phyloP scores from a whole-genome alignment of 257 asterid species.

The Gentiana straminea region DNA sequence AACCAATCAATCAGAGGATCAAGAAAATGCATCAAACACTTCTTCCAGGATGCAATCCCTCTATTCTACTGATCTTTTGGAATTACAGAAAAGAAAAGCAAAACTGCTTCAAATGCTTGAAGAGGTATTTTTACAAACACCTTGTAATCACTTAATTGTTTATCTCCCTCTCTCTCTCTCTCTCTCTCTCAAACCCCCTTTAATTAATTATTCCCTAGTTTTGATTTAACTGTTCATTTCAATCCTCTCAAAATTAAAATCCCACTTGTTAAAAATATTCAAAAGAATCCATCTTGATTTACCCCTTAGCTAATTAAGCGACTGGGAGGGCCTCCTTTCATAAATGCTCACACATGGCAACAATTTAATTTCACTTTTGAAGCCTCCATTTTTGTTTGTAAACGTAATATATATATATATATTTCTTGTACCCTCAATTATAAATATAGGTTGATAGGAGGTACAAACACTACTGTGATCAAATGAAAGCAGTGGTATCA shows the following conservation, averaged over 20 bases:
- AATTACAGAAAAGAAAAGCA: conserved; percentile 58
- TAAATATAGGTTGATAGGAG: conserved; percentile 61
- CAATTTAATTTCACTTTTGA: conserved; percentile 18
- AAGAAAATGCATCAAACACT: conserved; percentile 14
- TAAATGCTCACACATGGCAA: conserved; percentile 41
- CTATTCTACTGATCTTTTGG: conserved; percentile 53
- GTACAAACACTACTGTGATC: conserved; percentile 76
- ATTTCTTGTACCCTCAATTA: neutral
- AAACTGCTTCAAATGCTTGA: conserved; percentile 74
- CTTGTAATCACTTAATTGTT: too few species aligned
- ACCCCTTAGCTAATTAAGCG: conserved; percentile 18
- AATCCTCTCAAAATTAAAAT: too few species aligned
- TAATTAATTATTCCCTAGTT: too few species aligned
- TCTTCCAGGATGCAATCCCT: conserved; percentile 35
- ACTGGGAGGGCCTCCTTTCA: conserved; percentile 17
- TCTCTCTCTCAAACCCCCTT: too few species aligned
- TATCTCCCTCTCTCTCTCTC: too few species aligned
- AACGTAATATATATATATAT: too few species aligned
- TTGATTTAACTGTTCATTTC: too few species aligned
- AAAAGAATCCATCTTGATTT: too few species aligned
- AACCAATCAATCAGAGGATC: conserved; percentile 22
- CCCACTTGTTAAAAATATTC: too few species aligned
- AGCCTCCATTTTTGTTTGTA: conserved; percentile 14
- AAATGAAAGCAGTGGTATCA: conserved; percentile 59
- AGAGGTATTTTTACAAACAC: conserved; percentile 31